Evolutionary conservation across 2,329 filamentous ascomycete genomes (phyloP), one percentile per base, ranked within the genome.

Genomic region (Aspergillus quadrilineatus): DNA sequence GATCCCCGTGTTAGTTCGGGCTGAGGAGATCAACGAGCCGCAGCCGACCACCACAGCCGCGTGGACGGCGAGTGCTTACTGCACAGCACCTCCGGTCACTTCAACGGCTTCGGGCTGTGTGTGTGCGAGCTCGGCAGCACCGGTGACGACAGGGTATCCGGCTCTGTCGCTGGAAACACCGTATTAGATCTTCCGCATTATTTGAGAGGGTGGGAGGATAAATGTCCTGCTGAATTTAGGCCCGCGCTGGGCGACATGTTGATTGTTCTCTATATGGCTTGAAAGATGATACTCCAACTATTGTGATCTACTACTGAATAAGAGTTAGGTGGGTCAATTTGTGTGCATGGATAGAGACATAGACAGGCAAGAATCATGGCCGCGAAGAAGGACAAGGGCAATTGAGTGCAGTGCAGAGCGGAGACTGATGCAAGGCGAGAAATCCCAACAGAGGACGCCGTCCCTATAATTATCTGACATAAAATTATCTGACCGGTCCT

Each of bases 1-100:
- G 22, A 79, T 83, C 47, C 79, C 80, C 0, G 76, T 82, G 14
- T 63, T 82, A 55, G 73, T 83, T 5, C 77, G 73, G 63, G 78
- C 75, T 0, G 73, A 76, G 62, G 69, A 56, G 37, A 51, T 65
- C 5, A 30, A 42, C 34, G 57, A 56, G 30, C 42, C 51, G 17
- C 15, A 42, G 3, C 32, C 58, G 10, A 63, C 66, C 3, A 60
- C 66, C 4, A 60, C 63, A 14, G 52, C 62, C 32, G 34, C 72
- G 28, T 75, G 70, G 65, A 63, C 65, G 12, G 57, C 49, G 17
- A 67, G 61, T 55, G 61, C 68, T 10, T 66, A 73, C 61, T 74
- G 72, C 54, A 72, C 68, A 0, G 65, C 55, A 55, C 68, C 70
- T 4, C 70, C 70, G 4, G 64, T 69, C n/a, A 64, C 68, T 0